Base-by-base conservation (phyloP, 1,139 yeast species). In the Candida labiduridarum region DNA sequence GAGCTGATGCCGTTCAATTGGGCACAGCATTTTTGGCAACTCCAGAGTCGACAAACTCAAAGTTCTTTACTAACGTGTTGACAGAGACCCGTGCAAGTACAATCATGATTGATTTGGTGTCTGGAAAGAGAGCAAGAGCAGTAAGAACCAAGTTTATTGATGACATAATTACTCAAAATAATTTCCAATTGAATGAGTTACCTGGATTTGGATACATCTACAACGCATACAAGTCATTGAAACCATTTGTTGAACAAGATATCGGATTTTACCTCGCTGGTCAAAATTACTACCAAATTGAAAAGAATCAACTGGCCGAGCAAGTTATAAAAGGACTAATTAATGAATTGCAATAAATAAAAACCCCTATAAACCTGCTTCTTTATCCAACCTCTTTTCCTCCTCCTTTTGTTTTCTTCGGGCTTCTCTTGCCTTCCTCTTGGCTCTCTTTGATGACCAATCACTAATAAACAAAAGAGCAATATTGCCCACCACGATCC, bases 401-500 rank as follows among this genome's bases (percentile, higher is more conserved):
- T 41, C 54, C 44, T 38, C 33, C 15, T 16, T 31, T 30, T 43
- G 34, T 50, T 47, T 49, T 34, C 30, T 34, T 27, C 25, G 35
- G 40, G 46, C 51, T 14, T 34, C 50, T 22, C 33, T 35, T 10
- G 52, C 53, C 10, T 30, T 39, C 41, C 43, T 47, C 44, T 47
- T 50, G 5, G 50, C 48, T 38, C 53, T 33, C 14, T 49, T 46
- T 14, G 48, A 39, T 8, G 53, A 45, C 59, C 59, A 56, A 10
- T 49, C 44, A 30, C 50, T 39, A 19, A 52, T 54, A 42, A 52
- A 48, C n/a, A 59, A 38, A 36, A 65, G 49, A 6, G 54, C 41
- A 1, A 56, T 19, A 31, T 78, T 72, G 50, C 81, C 78, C 5
- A 82, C 49, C 3, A 75, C 82, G 30, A 80, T 72, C 91, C 92